These are phyloP conservation scores for Paxillus involutus DNA, from an alignment of 768 basidiomycete genomes.

Conservation along the genomic window DNA sequence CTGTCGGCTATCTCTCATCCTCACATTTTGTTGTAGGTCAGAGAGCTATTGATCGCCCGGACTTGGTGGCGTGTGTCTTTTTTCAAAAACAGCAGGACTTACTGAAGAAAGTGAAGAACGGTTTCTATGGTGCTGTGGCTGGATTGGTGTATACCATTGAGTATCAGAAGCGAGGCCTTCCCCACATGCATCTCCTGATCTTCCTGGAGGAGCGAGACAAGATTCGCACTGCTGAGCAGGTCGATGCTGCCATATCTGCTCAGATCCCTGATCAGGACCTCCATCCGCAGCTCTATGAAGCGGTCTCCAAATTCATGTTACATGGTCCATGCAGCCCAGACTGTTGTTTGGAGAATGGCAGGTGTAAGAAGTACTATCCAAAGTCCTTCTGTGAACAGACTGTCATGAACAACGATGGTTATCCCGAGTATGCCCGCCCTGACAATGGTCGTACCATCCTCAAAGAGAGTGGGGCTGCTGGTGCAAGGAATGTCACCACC, in stretches of 20 bases:
- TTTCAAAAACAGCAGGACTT: slow-evolving; percentile 36
- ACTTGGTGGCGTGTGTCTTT: too few relatives aligned
- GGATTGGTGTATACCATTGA: slow-evolving; percentile 52
- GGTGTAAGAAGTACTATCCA: slow-evolving; percentile 47
- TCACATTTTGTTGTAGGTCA: too few relatives aligned
- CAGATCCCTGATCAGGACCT: slow-evolving; percentile 36
- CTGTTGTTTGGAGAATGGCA: slow-evolving; percentile 14
- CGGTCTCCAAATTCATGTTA: background rate
- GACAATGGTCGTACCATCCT: too few relatives aligned
- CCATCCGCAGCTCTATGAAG: too few relatives aligned
- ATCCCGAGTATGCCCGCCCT: too few relatives aligned
- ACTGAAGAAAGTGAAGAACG: slow-evolving; percentile 35
- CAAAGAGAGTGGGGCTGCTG: background rate
- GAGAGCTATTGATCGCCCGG: too few relatives aligned
- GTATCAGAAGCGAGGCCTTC: slow-evolving; percentile 57
- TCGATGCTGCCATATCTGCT: slow-evolving; percentile 43
- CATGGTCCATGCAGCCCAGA: too few relatives aligned
- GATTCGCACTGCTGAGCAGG: slow-evolving; percentile 32
- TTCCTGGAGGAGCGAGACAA: slow-evolving; percentile 34
- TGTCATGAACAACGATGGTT: too few relatives aligned
- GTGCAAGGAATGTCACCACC: too few relatives aligned
- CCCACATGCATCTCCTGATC: slow-evolving; percentile 51
- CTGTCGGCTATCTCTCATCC: too few relatives aligned
- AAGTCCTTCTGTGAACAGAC: slow-evolving; percentile 17
- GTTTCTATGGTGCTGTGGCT: slow-evolving; percentile 40